Base-by-base conservation (phyloP, 2,329 filamentous ascomycete genomes). In the Didymella pinodella region DNA sequence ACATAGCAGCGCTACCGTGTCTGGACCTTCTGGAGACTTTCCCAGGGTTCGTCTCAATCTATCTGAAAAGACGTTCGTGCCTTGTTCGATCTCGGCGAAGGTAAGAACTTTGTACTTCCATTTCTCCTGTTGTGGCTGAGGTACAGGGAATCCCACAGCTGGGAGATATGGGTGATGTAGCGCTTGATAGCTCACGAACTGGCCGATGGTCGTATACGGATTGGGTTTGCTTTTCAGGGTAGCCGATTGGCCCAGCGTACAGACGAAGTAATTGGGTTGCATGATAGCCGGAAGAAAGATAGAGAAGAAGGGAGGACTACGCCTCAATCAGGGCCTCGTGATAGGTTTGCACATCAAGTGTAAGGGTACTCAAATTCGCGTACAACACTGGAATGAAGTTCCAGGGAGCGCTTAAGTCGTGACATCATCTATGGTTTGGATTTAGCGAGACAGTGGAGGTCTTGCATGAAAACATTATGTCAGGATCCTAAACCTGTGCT, bases 231-330 rank as follows among this genome's bases (percentile, higher is more conserved):
- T 59, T 18, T 75, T 79, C 18, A 82, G 63, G 1, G 62, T 60
- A 0, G 78, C 75, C 11, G 85, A 85, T 68, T 88, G 80, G 1
- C 84, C 86, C 2, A 89, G 78, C 0, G 85, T 88, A 70, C 86
- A 88, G 3, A 82, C 82, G 66, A 88, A 88, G 71, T 88, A 87
- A 57, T 83, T 86, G 48, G 65, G 64, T 22, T 68, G 64, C 72
- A 75, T 74, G 32, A 16, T 4, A 31, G 29, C 10, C 11, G 40
- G 26, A 18, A 7, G n/a, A 14, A 20, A 26, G 14, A 28, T 25
- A 41, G 25, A 25, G 11, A 20, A 16, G 25, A 28, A 14, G 12
- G 14, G 10, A 26, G 20, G 12, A 25, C 22, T 12, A 7, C 7
- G n/a, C 38, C 10, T 25, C 7, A 14, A 36, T 41, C 41, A n/a